Evolutionary conservation across 345 rosid genomes (phyloP), one percentile per base, ranked within the genome.

Genomic region (Boechera stricta): DNA sequence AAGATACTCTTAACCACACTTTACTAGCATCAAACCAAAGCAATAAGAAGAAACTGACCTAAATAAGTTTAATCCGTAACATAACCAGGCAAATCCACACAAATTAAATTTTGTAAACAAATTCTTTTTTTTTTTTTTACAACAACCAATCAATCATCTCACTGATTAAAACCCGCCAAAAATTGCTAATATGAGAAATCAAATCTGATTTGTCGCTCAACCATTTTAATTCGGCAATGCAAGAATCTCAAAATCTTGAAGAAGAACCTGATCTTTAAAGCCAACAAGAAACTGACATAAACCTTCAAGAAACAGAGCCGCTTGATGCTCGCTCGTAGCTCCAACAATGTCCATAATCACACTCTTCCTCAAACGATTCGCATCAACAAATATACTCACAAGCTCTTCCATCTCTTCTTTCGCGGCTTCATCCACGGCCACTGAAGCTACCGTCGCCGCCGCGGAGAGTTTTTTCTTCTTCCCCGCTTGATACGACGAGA

Each of bases 251-350:
- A 86, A 81, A 55, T 85, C 86, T 41, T 74, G 81, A 31, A 89
- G 79, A 81, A 88, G 72, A 39, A 53, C 48, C 12, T 72, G 79
- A 47, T 89, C 93, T 77, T 85, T 79, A 35, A 94, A 87, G 79
- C 98, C 97, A 77, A 81, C 84, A 72, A 94, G 91, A 81, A 90
- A 91, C 77, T 86, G 89, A 67, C 90, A 89, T 47, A 94, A 79
- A 32, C 85, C 93, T 80, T 94, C 87, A 71, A 94, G 96, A 89
- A 88, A 94, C 83, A 91, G 64, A 75, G 96, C 96, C 0, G 90
- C 92, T 49, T 90, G 94, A 68, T 86, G 90, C 45, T 82, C 77
- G 32, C 71, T 83, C 41, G 83, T 75, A 4, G 88, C 87, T 32
- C 85, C 87, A 64, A 87, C 86, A 59, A 93, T 88, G 53, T 93